These are phyloP conservation scores for Selaginella tamariscina DNA, from an alignment of 75 land plant species.

Conservation along the genomic window DNA sequence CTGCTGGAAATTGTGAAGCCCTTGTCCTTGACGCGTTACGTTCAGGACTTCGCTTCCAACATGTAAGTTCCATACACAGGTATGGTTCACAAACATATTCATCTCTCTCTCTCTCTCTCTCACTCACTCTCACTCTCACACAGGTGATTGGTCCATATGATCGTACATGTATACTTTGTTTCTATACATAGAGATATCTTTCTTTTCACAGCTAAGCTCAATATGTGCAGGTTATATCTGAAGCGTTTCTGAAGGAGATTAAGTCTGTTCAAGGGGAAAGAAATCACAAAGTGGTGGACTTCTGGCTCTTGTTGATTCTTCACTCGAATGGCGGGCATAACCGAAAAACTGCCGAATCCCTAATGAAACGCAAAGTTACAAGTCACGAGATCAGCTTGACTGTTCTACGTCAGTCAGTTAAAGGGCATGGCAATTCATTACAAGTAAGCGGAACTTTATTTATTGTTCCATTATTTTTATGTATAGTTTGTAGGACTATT, in stretches of 20 bases:
- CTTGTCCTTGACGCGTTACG: constrained; percentile 60
- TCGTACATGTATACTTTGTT: too few species aligned
- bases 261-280: constrained; percentile 34
- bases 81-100: too few species aligned
- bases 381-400: constrained; percentile 33
- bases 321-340: constrained; percentile 55
- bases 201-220: too few species aligned
- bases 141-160: too few species aligned
- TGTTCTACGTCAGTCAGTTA: constrained; percentile 50
- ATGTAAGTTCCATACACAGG: constrained; percentile 29
- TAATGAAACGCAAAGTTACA: constrained; percentile 54
- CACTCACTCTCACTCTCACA: too few species aligned
- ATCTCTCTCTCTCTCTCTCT: too few species aligned
- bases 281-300: constrained; percentile 70
- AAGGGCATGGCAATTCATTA: constrained; percentile 41
- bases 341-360: constrained; percentile 42
- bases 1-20: constrained; percentile 37
- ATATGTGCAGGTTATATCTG: constrained; percentile 62
- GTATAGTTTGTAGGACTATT: constrained; percentile 38
- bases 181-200: too few species aligned
- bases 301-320: constrained; percentile 67
- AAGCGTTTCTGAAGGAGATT: constrained; percentile 69
- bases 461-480: neutral
- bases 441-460: constrained; percentile 36
- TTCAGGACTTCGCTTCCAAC: constrained; percentile 62